Base-by-base conservation (phyloP, 192 early-diverging fungal species). In the Backusella parvicylindrica region DNA sequence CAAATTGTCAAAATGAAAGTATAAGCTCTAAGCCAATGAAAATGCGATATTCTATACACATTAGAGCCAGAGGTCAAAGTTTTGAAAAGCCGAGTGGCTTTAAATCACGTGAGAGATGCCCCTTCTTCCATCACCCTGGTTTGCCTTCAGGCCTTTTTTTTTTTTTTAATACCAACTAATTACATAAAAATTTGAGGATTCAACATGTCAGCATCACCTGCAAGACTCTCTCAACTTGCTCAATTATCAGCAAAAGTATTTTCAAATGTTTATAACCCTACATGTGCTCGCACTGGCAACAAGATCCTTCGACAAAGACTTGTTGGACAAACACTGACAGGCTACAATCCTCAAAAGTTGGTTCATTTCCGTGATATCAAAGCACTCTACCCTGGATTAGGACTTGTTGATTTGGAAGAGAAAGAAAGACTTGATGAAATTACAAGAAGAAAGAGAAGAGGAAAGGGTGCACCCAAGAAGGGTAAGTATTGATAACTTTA, bases 391-490 rank as follows among this genome's bases (percentile, higher is more conserved):
- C 88, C 88, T 67, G 83, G 85, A 35, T 76, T 89, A 50, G 79
- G 85, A 16, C 73, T 89, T 33, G 70, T 88, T 23, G 70, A 93
- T 78, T 78, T 83, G 28, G 86, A 84, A 9, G 92, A 93, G 74
- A 89, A 92, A 66, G 84, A 85, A 36, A 88, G 92, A 21, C 78
- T 91, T 31, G 91, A 91, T 50, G 89, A 88, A 60, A 79, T 91
- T 73, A 88, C 91, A 2, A 85, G 84, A 79, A 83, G 85, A 77
- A 91, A 86, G 82, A 86, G 86, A 60, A 88, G 92, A 49, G 92
- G 92, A 69, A 93, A 93, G 86, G 91, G 92, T 40, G 85, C 91
- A 15, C 91, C 91, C 38, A 92, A 92, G 89, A 93, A 93, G 82
- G 88, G 86, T 86, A 86, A 64, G 21, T n/a, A 23, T 18, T 56